phyloP scores from a whole-genome alignment of 306 rosid species.

The Castanea crenata region DNA sequence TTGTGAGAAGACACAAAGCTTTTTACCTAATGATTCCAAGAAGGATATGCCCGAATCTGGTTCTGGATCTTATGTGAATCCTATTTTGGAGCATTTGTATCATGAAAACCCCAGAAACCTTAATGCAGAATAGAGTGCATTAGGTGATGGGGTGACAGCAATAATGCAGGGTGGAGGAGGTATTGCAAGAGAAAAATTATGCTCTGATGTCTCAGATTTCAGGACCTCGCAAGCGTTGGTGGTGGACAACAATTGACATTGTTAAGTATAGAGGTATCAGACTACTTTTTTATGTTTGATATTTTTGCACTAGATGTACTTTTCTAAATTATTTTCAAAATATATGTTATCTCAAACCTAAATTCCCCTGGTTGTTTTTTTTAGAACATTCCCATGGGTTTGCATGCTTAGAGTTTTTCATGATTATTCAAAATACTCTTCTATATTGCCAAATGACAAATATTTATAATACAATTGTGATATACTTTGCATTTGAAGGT shows the following conservation, averaged over 20 bases:
- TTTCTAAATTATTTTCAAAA: not conserved
- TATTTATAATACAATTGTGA: too few relatives aligned
- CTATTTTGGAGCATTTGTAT: conserved; percentile 26
- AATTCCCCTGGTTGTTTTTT: too few relatives aligned
- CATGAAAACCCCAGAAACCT: conserved; percentile 24
- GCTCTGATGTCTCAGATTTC: conserved; percentile 49
- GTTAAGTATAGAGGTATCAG: conserved; percentile 72
- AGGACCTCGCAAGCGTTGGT: conserved; percentile 78
- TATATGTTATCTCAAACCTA: not conserved
- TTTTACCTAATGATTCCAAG: not conserved
- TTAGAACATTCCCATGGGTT: not conserved
- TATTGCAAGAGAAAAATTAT: conserved; percentile 32
- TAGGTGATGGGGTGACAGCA: conserved; percentile 19
- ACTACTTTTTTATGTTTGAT: not conserved
- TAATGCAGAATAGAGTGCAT: conserved; percentile 28
- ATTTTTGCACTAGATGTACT: not conserved
- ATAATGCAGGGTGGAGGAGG: conserved; percentile 30
- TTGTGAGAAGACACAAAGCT: conserved; percentile 13
- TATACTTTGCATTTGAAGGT: too few relatives aligned
- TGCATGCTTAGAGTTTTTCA: not conserved
- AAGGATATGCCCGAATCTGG: conserved; percentile 25
- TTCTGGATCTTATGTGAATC: conserved; percentile 27
- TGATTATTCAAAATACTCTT: not conserved
- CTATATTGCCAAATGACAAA: accelerated
- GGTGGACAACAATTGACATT: conserved; percentile 79